Evolutionary conservation across 1,139 yeast genomes (phyloP).

Genomic region (Meyerozyma guilliermondii): DNA sequence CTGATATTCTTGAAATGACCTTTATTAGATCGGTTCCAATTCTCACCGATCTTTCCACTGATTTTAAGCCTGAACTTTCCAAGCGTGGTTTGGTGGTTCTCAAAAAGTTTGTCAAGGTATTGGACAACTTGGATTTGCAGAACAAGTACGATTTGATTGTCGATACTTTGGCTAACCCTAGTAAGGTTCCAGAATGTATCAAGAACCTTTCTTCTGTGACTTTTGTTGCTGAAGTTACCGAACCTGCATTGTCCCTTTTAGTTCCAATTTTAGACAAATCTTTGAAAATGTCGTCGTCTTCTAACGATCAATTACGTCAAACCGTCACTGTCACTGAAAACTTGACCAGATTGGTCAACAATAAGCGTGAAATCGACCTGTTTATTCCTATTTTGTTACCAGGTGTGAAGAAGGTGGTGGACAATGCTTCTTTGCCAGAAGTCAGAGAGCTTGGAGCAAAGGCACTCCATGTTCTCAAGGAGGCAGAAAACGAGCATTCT

Average conservation of each 20-base stretch:
- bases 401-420: slow-evolving; percentile 81
- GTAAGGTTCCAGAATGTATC: slow-evolving; percentile 83
- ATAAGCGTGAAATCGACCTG: slow-evolving; percentile 84
- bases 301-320: slow-evolving; percentile 95
- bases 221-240: slow-evolving; percentile 97
- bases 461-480: slow-evolving; percentile 75
- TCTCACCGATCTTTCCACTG: slow-evolving; percentile 85
- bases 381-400: slow-evolving; percentile 85
- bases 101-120: slow-evolving; percentile 66
- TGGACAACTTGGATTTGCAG: slow-evolving; percentile 88
- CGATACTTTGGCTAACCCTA: slow-evolving; percentile 85
- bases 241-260: slow-evolving; percentile 83
- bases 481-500: slow-evolving; percentile 64
- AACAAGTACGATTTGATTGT: slow-evolving; percentile 84
- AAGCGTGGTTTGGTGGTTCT: slow-evolving; percentile 74
- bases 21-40: slow-evolving; percentile 80
- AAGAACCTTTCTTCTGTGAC: slow-evolving; percentile 89
- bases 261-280: slow-evolving; percentile 94
- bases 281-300: slow-evolving; percentile 78
- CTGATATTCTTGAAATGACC: slow-evolving; percentile 77
- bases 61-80: slow-evolving; percentile 93
- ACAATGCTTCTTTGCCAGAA: slow-evolving; percentile 92
- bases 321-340: slow-evolving; percentile 95
- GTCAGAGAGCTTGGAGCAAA: slow-evolving; percentile 90
- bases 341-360: slow-evolving; percentile 90